A percentile compares a stretch with the other conserved stretches of the same genome.
Conservation (phyloP, 805 yeast species). For the Nakazawaea anatomiae region DNA sequence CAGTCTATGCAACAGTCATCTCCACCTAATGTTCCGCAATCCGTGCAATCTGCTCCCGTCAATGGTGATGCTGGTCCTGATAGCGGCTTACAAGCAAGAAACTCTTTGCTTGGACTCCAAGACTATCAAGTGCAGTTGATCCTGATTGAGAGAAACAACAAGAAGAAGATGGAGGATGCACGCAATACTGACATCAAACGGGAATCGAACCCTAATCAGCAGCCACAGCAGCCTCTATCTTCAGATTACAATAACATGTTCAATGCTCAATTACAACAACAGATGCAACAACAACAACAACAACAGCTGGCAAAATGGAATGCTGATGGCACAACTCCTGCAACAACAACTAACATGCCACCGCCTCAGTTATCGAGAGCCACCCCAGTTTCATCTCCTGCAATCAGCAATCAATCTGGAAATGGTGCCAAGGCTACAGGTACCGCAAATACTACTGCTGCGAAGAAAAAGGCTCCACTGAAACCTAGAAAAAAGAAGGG, state of each 20-base stretch:
- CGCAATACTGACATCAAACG: conserved; percentile 27
- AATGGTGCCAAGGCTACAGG: conserved; percentile 7
- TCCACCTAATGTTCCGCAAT: conserved; percentile 11
- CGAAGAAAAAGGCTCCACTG: conserved; percentile 20
- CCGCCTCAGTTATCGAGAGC: conserved; percentile 20
- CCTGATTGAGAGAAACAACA: conserved; percentile 70
- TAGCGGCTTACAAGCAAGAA: conserved; percentile 4
- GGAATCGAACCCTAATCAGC: conserved; percentile 5
- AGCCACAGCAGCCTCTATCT: conserved; percentile 10
- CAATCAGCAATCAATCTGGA: conserved; percentile 5
- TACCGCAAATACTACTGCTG: conserved; percentile 13
- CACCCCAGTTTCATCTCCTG: conserved; percentile 17
- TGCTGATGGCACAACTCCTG: not conserved
- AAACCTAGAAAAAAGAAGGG: conserved; percentile 16
- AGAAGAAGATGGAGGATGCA: conserved; percentile 55
- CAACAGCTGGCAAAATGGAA: conserved; percentile 1
- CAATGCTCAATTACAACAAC: conserved; percentile 20
- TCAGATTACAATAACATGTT: conserved; percentile 12
- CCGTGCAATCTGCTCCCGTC: conserved; percentile 15
- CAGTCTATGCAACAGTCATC: conserved; percentile 13
- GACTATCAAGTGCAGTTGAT: conserved; percentile 80
- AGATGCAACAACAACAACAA: conserved; percentile 6
- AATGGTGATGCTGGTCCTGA: conserved; percentile 38
- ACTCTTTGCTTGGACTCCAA: conserved; percentile 31
- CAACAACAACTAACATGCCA: conserved; percentile 13